Evolutionary conservation across 148 eudicot species (phyloP).

Genomic region (Nepenthes mirabilis): DNA sequence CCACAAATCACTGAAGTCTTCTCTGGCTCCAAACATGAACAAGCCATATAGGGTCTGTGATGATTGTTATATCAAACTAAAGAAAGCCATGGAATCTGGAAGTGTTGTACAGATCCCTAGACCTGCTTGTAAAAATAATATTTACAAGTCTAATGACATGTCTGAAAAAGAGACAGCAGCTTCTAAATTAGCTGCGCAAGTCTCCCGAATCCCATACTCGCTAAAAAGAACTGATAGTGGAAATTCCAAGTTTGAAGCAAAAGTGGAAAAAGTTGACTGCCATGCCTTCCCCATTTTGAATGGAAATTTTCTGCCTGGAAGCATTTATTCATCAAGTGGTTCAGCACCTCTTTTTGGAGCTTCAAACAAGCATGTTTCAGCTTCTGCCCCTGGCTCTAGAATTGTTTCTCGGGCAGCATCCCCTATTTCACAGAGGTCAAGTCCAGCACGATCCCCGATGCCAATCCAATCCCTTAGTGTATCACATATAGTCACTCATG

Average conservation of each 20-base stretch:
- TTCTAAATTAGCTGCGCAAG: slow-evolving; percentile 26
- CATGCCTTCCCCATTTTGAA: slow-evolving; percentile 19
- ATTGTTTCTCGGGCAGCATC: slow-evolving; percentile 52
- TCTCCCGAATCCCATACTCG: slow-evolving; percentile 37
- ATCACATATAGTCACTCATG: slow-evolving; percentile 24
- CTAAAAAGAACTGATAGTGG: slow-evolving; percentile 32
- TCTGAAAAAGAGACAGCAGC: slow-evolving; percentile 32
- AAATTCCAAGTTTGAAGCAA: slow-evolving; percentile 18
- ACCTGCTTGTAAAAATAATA: slow-evolving; percentile 28
- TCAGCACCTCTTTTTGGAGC: slow-evolving; percentile 26
- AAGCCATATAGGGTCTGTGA: slow-evolving; percentile 90
- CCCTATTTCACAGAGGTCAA: slow-evolving; percentile 36
- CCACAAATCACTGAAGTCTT: slow-evolving; percentile 68
- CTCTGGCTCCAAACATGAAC: slow-evolving; percentile 67
- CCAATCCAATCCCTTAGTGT: slow-evolving; percentile 17
- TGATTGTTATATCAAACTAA: slow-evolving; percentile 63
- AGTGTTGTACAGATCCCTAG: slow-evolving; percentile 27
- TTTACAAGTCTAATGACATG: slow-evolving; percentile 30
- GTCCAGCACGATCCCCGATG: slow-evolving; percentile 22
- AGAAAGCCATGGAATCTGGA: slow-evolving; percentile 40
- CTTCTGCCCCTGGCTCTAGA: slow-evolving; percentile 60
- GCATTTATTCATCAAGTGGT: slow-evolving; percentile 23
- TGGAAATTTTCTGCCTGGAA: slow-evolving; percentile 29
- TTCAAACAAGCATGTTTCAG: slow-evolving; percentile 27
- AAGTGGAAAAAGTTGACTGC: slow-evolving; percentile 25